phyloP scores from a whole-genome alignment of 768 basidiomycete genomes.

The Galerina sulciceps region DNA sequence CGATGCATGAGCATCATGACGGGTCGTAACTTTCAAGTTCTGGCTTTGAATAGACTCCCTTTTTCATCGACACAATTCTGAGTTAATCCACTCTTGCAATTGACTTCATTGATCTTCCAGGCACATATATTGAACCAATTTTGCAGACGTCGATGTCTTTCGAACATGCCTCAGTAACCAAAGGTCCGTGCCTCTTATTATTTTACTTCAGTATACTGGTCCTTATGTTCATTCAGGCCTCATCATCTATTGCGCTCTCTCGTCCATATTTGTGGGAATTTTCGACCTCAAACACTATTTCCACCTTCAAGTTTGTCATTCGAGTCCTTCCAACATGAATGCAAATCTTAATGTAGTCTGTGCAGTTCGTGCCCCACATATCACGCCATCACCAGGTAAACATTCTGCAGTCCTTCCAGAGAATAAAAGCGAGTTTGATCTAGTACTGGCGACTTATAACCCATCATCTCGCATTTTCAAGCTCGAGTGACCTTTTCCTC shows the following conservation, averaged over 20 bases:
- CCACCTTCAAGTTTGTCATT: constrained; percentile 69
- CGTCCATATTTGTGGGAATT: constrained; percentile 75
- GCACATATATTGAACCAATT: too few species aligned
- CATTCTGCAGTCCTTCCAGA: constrained; percentile 14
- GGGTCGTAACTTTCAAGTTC: too few species aligned
- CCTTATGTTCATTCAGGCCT: constrained; percentile 52
- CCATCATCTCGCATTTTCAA: constrained; percentile 80
- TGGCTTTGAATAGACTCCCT: too few species aligned
- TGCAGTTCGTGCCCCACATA: constrained; percentile 87
- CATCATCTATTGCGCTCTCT: constrained; percentile 72
- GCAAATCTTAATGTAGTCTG: background rate
- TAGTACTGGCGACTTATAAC: constrained; percentile 86
- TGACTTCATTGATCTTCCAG: too few species aligned
- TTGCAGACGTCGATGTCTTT: constrained; percentile 52
- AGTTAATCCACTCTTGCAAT: too few species aligned
- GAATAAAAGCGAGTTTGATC: constrained; percentile 33
- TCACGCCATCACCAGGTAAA: constrained; percentile 87
- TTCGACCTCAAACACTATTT: constrained; percentile 91
- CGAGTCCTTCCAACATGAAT: constrained; percentile 5
- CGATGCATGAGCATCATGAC: too few species aligned
- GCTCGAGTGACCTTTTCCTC: constrained; percentile 85
- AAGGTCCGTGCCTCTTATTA: constrained; percentile 51
- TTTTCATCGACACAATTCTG: too few species aligned
- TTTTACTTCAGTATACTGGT: background rate
- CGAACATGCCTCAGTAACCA: constrained; percentile 82